These are phyloP conservation scores for Teunomyces cretensis DNA, from an alignment of 805 yeast genomes.

Conservation along the genomic window DNA sequence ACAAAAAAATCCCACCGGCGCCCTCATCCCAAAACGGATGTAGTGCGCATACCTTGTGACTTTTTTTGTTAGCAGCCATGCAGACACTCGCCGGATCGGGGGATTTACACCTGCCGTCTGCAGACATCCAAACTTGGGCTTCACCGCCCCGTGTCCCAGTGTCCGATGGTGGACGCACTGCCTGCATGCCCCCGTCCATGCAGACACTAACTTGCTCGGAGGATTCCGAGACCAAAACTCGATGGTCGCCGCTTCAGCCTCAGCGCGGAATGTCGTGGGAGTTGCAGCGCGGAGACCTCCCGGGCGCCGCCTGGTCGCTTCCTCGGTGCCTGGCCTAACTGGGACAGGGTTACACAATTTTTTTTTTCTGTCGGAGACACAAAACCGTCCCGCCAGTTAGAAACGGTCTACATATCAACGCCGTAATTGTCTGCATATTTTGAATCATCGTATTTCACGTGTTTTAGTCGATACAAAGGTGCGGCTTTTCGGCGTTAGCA, in stretches of 20 bases:
- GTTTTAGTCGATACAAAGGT: neutral
- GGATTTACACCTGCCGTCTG: neutral
- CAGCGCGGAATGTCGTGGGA: no score
- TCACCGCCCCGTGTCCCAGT: no score
- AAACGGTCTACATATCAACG: neutral
- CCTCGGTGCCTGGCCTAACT: no score
- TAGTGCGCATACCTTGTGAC: neutral
- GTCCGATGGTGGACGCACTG: no score
- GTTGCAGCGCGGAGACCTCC: no score
- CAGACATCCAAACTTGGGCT: no score
- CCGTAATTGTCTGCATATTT: neutral
- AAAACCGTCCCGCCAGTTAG: neutral
- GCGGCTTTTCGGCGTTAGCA: neutral
- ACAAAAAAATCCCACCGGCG: neutral
- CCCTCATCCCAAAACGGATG: slow-evolving; percentile 2
- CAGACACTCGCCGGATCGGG: neutral
- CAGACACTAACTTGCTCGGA: no score
- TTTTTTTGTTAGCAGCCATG: neutral
- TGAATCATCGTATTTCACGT: slow-evolving; percentile 1
- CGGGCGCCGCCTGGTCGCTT: no score
- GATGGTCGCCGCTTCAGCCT: no score
- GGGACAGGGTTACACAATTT: no score
- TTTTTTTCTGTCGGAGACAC: neutral
- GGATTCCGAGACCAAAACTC: no score
- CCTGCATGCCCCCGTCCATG: no score